Evolutionary conservation across 2,329 filamentous ascomycete species (phyloP).

Genomic region (Neofusicoccum parvum): DNA sequence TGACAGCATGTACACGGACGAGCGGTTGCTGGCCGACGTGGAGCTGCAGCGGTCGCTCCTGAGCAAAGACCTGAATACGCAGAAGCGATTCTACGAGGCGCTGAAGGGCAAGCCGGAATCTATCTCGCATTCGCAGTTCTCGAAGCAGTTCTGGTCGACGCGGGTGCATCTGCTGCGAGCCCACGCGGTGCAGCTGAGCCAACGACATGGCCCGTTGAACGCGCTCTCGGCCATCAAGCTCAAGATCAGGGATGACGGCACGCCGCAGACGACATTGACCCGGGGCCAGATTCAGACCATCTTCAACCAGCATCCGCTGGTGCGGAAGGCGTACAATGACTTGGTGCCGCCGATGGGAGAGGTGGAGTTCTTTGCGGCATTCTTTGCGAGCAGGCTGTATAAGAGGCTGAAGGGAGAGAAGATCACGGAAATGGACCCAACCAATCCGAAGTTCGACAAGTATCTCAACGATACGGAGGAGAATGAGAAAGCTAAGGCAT

Average conservation of each 20-base stretch:
- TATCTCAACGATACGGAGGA: slow-evolving; percentile 76
- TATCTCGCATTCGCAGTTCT: slow-evolving; percentile 79
- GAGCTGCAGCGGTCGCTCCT: slow-evolving; percentile 86
- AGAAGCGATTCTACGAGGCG: slow-evolving; percentile 85
- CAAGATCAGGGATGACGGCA: slow-evolving; percentile 72
- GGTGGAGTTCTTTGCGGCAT: slow-evolving; percentile 86
- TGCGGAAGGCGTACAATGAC: slow-evolving; percentile 89
- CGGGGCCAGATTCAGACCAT: slow-evolving; percentile 93
- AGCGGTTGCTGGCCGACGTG: slow-evolving; percentile 73
- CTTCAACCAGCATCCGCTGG: slow-evolving; percentile 87
- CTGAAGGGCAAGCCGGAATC: slow-evolving; percentile 80
- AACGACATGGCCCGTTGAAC: slow-evolving; percentile 89
- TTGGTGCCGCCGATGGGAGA: slow-evolving; percentile 69
- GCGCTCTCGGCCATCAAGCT: slow-evolving; percentile 89
- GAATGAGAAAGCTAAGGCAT: slow-evolving; percentile 45
- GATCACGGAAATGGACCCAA: slow-evolving; percentile 73
- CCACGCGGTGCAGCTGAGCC: slow-evolving; percentile 84
- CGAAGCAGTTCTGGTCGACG: slow-evolving; percentile 92
- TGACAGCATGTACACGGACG: slow-evolving; percentile 78
- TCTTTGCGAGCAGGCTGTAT: slow-evolving; percentile 87
- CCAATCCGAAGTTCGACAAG: slow-evolving; percentile 80
- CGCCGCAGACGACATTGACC: slow-evolving; percentile 59
- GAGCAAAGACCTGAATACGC: slow-evolving; percentile 73
- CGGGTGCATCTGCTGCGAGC: slow-evolving; percentile 82
- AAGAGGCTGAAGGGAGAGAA: slow-evolving; percentile 92